These are phyloP conservation scores for Monosporozyma unispora DNA, from an alignment of 805 yeast genomes.

Conservation along the genomic window DNA sequence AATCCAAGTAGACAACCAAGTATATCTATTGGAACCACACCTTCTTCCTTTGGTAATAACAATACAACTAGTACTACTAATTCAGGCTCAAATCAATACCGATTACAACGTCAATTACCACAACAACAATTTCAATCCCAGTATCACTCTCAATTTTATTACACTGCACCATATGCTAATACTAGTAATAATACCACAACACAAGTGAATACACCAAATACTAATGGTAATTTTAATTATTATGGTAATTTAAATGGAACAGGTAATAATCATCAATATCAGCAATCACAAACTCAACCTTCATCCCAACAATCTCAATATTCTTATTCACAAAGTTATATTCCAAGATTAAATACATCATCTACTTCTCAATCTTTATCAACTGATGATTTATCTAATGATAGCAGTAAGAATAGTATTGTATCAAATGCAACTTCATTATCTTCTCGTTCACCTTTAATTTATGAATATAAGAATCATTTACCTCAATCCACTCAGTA, in stretches of 20 bases:
- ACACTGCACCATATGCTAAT: background rate
- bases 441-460: background rate
- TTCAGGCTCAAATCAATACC: background rate
- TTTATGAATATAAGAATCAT: background rate
- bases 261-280: too few species aligned
- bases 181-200: too few species aligned
- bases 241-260: too few species aligned
- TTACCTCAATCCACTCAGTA: background rate
- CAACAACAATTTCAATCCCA: background rate
- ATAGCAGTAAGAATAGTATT: background rate
- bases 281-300: background rate
- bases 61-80: background rate
- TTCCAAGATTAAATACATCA: background rate
- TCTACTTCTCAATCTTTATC: background rate
- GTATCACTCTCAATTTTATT: background rate
- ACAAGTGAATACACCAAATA: too few species aligned
- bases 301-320: slow-evolving; percentile 2
- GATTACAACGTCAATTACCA: background rate
- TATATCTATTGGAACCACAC: background rate
- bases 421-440: background rate
- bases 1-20: background rate
- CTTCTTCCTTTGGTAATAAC: background rate
- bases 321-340: background rate
- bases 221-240: too few species aligned
- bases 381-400: background rate